Evolutionary conservation across 441 rosid genomes (phyloP).

Genomic region (Geranium incanum): DNA sequence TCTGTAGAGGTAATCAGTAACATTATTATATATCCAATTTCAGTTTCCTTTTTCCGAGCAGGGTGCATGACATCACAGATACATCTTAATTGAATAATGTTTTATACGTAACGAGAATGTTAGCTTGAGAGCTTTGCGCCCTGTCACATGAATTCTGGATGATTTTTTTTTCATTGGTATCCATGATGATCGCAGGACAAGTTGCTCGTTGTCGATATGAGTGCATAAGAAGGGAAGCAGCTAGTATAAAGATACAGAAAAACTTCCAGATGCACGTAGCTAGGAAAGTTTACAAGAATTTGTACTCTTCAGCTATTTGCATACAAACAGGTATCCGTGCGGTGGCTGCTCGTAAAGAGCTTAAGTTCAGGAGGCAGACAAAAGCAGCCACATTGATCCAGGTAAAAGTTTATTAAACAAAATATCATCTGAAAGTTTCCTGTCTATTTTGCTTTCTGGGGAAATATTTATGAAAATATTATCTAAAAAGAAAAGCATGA

Average conservation of each 20-base stretch:
- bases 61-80: not conserved
- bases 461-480: not conserved
- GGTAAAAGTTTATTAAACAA: constrained; percentile 36
- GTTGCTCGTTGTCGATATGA: constrained; percentile 47
- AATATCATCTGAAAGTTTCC: not conserved
- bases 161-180: not conserved
- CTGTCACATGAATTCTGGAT: not conserved
- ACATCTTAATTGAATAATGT: constrained; percentile 1
- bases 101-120: not conserved
- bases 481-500: constrained; percentile 1
- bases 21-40: constrained; percentile 16
- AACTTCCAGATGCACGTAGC: constrained; percentile 48
- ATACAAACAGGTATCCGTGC: constrained; percentile 71
- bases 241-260: constrained; percentile 70
- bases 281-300: constrained; percentile 40
- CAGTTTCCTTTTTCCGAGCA: constrained; percentile 2
- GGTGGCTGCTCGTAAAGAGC: constrained; percentile 60
- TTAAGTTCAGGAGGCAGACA: constrained; percentile 41
- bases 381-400: constrained; percentile 64
- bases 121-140: not conserved
- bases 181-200: constrained; percentile 47
- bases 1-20: constrained; percentile 65
- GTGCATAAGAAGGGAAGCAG: constrained; percentile 59
- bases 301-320: constrained; percentile 47
- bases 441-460: not conserved